Evolutionary conservation across 1,284 basidiomycete genomes (phyloP), one percentile per base, ranked within the genome.

Genomic region (Anthracocystis walkeri): DNA sequence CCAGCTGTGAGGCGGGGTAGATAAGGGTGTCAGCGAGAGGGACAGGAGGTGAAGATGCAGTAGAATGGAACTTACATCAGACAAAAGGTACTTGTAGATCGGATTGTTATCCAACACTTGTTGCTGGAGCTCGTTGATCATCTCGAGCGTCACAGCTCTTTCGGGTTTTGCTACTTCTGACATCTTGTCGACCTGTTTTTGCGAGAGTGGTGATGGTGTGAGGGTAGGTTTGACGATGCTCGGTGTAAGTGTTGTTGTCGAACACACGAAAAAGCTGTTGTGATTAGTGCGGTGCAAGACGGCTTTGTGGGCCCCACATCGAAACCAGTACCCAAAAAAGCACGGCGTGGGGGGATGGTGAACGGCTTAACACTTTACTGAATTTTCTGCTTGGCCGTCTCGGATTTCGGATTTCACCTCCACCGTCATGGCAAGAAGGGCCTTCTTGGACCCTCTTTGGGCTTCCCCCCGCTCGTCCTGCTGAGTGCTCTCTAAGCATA

Each of bases 51-150:
- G 2, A 12, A 31, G 41, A 20, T 4, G 12, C 16, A 16, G 31
- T 8, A 21, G 23, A 29, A 14, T 33, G 16, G 11, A 6, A 61
- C 73, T 68, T 33, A 77, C 67, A 49, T 74, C 71, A 7, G 61
- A 65, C n/a, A 77, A 46, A 27, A 77, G 67, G 35, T 74, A 77
- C 55, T 74, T 65, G 68, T 77, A 77, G 62, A 77, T 74, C 20
- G 75, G 75, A 35, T 70, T 74, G 54, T 68, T 67, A 23, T 70
- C 71, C 12, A 77, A 51, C 27, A 77, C 64, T 35, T 67, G 54
- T 20, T 50, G 40, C n/a, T 77, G 75, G 25, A 77, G 58, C 61
- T 65, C 61, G 60, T 71, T 70, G 57, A 75, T 70, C 73, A 64
- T 64, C 20, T 70, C 60, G 20, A 75, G 56, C 40, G 67, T 75